A percentile compares a stretch with the other conserved stretches of the same genome.
Evolutionary conservation across 768 basidiomycete species (phyloP).

Genomic region (Boletus barrowsii): DNA sequence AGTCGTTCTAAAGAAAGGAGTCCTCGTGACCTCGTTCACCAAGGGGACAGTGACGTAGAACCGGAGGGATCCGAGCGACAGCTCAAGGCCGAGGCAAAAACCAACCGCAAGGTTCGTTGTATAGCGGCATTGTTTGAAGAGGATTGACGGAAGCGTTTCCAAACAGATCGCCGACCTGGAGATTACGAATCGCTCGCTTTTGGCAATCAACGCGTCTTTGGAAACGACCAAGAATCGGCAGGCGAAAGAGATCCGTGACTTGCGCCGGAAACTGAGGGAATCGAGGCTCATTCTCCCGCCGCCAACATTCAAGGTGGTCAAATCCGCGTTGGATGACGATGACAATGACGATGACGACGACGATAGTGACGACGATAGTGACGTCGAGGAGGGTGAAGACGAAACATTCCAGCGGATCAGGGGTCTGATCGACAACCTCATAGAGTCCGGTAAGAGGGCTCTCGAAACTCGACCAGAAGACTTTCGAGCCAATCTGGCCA

Average conservation of each 20-base stretch:
- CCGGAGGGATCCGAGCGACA: conserved; percentile 44
- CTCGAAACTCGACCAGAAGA: conserved; percentile 58
- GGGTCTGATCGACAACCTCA: conserved; percentile 57
- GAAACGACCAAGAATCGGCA: conserved; percentile 80
- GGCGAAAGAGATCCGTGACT: conserved; percentile 79
- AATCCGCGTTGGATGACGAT: conserved; percentile 45
- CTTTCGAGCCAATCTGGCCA: conserved; percentile 44
- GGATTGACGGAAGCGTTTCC: conserved; percentile 1
- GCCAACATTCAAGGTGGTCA: conserved; percentile 52
- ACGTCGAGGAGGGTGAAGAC: conserved; percentile 43
- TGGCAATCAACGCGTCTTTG: conserved; percentile 79
- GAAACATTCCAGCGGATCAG: conserved; percentile 62
- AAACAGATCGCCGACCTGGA: conserved; percentile 85
- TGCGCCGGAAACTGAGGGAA: conserved; percentile 79
- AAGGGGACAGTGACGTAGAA: conserved; percentile 34
- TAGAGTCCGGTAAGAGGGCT: conserved; percentile 57
- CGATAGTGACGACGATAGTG: conserved; percentile 41
- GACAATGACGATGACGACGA: conserved; percentile 34
- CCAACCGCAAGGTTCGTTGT: conserved; percentile 72
- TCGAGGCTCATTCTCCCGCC: conserved; percentile 78
- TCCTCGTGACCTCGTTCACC: conserved; percentile 10
- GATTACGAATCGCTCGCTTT: conserved; percentile 83
- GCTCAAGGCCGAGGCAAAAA: conserved; percentile 71
- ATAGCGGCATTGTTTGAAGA: background rate
- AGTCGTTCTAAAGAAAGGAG: conserved; percentile 22